Evolutionary conservation across 1,284 basidiomycete genomes (phyloP).

Genomic region (Cerrena zonata): DNA sequence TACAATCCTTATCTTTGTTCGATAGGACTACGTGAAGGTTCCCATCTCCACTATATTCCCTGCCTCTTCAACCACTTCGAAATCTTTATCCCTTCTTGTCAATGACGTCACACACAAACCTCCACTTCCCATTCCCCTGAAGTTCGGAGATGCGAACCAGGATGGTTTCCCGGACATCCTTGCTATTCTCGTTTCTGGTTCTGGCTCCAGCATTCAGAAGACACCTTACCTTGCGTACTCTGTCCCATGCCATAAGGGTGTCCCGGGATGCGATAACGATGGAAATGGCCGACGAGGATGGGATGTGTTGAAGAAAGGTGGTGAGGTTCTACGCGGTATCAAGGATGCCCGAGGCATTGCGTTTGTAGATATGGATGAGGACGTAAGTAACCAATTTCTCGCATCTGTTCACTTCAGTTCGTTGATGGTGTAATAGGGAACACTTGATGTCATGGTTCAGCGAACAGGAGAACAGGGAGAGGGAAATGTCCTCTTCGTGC

Average conservation of each 20-base stretch:
- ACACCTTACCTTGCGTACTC: conserved; percentile 71
- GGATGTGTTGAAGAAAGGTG: conserved; percentile 53
- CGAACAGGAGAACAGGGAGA: conserved; percentile 63
- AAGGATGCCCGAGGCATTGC: conserved; percentile 76
- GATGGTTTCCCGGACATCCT: conserved; percentile 94
- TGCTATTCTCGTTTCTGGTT: conserved; percentile 50
- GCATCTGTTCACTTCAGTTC: background rate
- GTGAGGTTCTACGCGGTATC: conserved; percentile 58
- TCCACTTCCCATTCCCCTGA: conserved; percentile 70
- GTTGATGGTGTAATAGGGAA: conserved; percentile 55
- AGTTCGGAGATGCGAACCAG: conserved; percentile 85
- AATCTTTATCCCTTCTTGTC: conserved; percentile 59
- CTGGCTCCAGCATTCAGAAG: conserved; percentile 31
- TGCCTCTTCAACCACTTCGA: conserved; percentile 24
- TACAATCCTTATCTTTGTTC: conserved; percentile 1
- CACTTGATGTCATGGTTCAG: conserved; percentile 88
- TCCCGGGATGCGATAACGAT: conserved; percentile 47
- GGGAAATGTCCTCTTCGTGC: conserved; percentile 75
- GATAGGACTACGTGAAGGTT: conserved; percentile 63
- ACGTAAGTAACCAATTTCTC: conserved; percentile 51
- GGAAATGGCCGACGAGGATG: conserved; percentile 58
- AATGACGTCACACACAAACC: conserved; percentile 59
- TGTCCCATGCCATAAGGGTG: conserved; percentile 57
- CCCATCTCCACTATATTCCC: conserved; percentile 62
- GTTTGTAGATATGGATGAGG: conserved; percentile 93